Conservation (phyloP, 1,139 yeast species). For the Pichia sp. region DNA sequence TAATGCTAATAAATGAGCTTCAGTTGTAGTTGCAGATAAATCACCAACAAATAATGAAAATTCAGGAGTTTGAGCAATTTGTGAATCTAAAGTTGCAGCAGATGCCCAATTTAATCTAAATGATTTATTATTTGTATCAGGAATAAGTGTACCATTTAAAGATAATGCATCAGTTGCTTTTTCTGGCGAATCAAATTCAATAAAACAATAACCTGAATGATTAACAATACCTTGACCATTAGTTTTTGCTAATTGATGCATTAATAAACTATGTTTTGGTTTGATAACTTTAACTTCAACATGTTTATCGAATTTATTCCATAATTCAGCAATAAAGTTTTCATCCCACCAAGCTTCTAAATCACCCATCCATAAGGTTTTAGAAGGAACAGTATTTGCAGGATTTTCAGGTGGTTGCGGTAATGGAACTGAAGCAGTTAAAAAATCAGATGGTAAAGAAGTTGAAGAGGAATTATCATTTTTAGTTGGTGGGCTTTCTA, state of each 20-base stretch:
- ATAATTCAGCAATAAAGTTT: conserved; percentile 53
- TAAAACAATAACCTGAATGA: conserved; percentile 80
- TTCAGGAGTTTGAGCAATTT: conserved; percentile 42
- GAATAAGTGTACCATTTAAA: conserved; percentile 64
- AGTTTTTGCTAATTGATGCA: conserved; percentile 27
- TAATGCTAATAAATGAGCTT: conserved; percentile 56
- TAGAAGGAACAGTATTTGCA: conserved; percentile 31
- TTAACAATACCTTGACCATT: conserved; percentile 29
- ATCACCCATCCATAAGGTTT: conserved; percentile 89
- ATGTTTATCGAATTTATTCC: conserved; percentile 47
- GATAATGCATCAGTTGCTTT: conserved; percentile 67
- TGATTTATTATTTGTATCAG: conserved; percentile 47
- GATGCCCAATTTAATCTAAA: conserved; percentile 86
- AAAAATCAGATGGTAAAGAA: conserved; percentile 8
- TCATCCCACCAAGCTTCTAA: conserved; percentile 85
- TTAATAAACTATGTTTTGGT: conserved; percentile 32
- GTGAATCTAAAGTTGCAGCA: conserved; percentile 48
- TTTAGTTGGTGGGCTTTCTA: background rate
- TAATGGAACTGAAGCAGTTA: conserved; percentile 21
- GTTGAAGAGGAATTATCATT: conserved; percentile 4
- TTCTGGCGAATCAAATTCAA: conserved; percentile 63
- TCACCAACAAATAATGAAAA: conserved; percentile 84
- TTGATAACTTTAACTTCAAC: conserved; percentile 58
- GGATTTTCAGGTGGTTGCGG: conserved; percentile 46
- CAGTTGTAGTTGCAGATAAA: conserved; percentile 69